Base-by-base conservation (phyloP, 192 early-diverging fungal genomes). In the Coemansia sp. region DNA sequence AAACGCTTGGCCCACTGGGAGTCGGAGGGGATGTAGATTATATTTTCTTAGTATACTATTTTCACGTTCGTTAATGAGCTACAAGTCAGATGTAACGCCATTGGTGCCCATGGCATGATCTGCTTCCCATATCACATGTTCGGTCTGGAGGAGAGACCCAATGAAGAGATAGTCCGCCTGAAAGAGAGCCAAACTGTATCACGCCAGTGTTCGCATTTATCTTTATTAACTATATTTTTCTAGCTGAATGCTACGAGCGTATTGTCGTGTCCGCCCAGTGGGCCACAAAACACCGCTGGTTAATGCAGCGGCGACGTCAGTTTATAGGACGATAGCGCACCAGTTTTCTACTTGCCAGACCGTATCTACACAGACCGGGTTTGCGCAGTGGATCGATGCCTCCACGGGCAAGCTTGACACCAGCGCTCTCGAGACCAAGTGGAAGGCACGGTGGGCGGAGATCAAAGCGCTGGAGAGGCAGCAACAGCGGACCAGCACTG, bases 401-500 rank as follows among this genome's bases (percentile, higher is more conserved):
- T 42, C 15, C 4, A 76, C 73, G 0, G 82, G 78, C 27, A 85
- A 72, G 34, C 70, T 90, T 7, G 79, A 92, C 67, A 89, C 88
- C 46, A 72, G 57, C 0, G 80, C 54, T 10, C 85, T 92, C 5
- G 91, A 92, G 72, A 31, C 77, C 27, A 92, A 92, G 63, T 92
- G 91, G 91, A 72, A 70, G 64, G 42, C 43, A 18, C 77, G 78
- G 49, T 85, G 82, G 82, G 70, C 68, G 7, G 75, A 85, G 54
- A 64, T 63, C 36, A 79, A 71, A 42, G 63, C 68, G 1, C 49
- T 52, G 15, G 59, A 69, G 13, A 12, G 51, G 4, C 40, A 71
- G 27, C 36, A 34, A 9, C 40, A 7, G 6, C 60, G 18, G 31
- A 11, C 38, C 41, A 55, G 29, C 36, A 33, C 60, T 1, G 40